Conservation (phyloP, 345 rosid genomes). For the Populus tremula region DNA sequence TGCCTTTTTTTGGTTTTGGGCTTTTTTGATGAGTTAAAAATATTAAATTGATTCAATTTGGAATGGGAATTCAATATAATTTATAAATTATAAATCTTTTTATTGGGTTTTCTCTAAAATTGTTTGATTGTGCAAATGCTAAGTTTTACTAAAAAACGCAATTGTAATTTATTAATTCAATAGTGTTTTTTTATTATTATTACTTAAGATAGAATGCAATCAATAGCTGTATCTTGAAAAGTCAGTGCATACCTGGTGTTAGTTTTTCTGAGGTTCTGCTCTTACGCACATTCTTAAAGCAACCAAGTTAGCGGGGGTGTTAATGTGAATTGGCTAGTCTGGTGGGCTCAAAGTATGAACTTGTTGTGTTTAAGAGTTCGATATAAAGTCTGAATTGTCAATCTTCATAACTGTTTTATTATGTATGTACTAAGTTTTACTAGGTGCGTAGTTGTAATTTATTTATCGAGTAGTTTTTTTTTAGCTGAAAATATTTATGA, state of each 20-base stretch:
- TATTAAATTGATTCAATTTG: not conserved
- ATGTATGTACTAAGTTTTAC: not conserved
- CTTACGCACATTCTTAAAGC: not conserved
- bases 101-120: not conserved
- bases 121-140: not conserved
- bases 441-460: not conserved
- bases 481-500: not conserved
- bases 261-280: not conserved
- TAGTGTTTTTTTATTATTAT: not conserved
- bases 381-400: not conserved
- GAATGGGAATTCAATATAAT: not conserved
- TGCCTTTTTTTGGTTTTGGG: not conserved
- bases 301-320: not conserved
- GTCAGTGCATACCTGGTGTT: not conserved
- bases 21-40: not conserved
- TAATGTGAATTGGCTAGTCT: not conserved
- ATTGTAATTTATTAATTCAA: not conserved
- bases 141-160: not conserved
- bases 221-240: not conserved
- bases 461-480: not conserved
- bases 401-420: not conserved
- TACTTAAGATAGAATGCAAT: not conserved
- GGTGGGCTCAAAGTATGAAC: not conserved
- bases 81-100: not conserved
- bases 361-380: not conserved